phyloP scores from a whole-genome alignment of 441 rosid genomes.

The Adansonia madagascariensis region DNA sequence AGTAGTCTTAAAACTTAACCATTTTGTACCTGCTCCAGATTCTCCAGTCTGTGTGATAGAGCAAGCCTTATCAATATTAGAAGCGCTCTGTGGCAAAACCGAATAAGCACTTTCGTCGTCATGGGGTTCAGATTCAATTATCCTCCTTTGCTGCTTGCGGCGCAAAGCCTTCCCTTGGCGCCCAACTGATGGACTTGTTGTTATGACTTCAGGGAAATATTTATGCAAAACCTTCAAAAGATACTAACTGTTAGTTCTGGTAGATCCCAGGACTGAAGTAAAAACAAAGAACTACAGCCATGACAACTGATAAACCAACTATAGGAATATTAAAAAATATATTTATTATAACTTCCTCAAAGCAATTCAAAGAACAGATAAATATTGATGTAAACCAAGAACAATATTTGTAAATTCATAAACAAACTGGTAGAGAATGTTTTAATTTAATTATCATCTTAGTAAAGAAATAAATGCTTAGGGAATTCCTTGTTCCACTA shows the following conservation, averaged over 20 bases:
- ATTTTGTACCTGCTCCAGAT: conserved; percentile 35
- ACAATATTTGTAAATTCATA: not conserved
- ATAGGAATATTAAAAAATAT: not conserved
- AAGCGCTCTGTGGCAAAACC: conserved; percentile 31
- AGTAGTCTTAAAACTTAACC: conserved; percentile 18
- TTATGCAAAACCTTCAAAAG: conserved; percentile 65
- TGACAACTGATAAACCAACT: not conserved
- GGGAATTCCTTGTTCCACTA: not conserved
- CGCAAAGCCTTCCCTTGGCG: conserved; percentile 92
- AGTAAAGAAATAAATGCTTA: not conserved
- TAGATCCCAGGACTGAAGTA: not conserved
- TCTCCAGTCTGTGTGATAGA: conserved; percentile 20
- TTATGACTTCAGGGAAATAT: conserved; percentile 63
- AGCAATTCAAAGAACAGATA: not conserved
- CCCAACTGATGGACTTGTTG: conserved; percentile 80
- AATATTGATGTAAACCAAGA: not conserved
- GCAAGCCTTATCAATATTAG: conserved; percentile 29
- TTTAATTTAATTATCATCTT: not conserved
- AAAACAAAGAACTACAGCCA: not conserved
- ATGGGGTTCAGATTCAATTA: conserved; percentile 36
- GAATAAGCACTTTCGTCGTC: conserved; percentile 28
- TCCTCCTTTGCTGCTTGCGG: conserved; percentile 69
- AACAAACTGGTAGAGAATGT: not conserved
- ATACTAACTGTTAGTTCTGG: conserved; percentile 13
- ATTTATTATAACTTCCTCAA: not conserved